phyloP scores from a whole-genome alignment of 768 basidiomycete species.

The Boletus insuetus region DNA sequence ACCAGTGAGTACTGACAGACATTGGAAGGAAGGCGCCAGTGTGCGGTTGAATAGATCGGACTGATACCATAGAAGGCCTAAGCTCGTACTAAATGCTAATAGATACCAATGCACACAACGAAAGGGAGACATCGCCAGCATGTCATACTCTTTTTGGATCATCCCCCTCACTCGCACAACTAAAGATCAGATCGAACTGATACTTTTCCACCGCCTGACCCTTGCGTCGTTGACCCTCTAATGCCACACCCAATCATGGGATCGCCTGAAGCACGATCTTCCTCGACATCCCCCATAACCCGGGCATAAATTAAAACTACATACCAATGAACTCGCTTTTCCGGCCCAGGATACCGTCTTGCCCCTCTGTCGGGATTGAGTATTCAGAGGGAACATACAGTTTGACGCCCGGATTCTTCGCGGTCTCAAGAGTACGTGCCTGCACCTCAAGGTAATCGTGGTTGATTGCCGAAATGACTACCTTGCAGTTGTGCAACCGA shows the following conservation, averaged over 20 bases:
- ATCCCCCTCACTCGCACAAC: slow-evolving; percentile 11
- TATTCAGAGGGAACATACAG: slow-evolving; percentile 33
- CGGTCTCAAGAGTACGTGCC: slow-evolving; percentile 24
- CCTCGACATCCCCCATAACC: slow-evolving; percentile 19
- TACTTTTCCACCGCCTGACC: slow-evolving; percentile 6
- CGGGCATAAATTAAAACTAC: not conserved
- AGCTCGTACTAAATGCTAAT: no score
- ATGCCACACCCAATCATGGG: slow-evolving; percentile 19
- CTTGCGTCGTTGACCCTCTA: not conserved
- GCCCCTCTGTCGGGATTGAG: slow-evolving; percentile 17
- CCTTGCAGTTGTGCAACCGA: slow-evolving; percentile 19
- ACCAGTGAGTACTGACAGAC: no score
- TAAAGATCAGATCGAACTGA: slow-evolving; percentile 24
- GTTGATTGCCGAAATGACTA: slow-evolving; percentile 28
- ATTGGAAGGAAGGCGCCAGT: no score
- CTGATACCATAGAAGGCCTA: no score
- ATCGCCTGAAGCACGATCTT: slow-evolving; percentile 28
- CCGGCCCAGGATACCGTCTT: slow-evolving; percentile 17
- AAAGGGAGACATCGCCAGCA: no score
- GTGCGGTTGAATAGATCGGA: no score
- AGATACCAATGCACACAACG: no score
- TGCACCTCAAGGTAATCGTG: slow-evolving; percentile 20
- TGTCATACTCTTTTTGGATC: not conserved
- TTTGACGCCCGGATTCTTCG: slow-evolving; percentile 28
- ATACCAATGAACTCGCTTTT: slow-evolving; percentile 19